Conservation (phyloP, 805 yeast species). For the Teunomyces pallodes region DNA sequence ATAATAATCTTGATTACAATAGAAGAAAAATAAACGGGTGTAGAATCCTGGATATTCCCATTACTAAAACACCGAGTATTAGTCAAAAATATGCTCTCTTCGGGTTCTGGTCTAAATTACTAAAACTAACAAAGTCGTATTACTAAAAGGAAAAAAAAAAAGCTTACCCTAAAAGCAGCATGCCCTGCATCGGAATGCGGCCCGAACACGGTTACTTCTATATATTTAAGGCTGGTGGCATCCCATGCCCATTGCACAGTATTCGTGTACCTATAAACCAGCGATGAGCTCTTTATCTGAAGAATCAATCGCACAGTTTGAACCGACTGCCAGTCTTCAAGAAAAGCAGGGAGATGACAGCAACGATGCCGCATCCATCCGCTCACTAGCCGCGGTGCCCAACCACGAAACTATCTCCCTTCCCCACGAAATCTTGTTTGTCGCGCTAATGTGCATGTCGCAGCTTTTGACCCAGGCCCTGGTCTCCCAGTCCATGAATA, state of each 20-base stretch:
- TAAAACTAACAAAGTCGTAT: background rate
- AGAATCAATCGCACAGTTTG: background rate
- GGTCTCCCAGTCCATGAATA: conserved; percentile 26
- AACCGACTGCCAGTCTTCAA: background rate
- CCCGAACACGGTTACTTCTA: background rate
- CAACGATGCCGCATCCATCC: background rate
- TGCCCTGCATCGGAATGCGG: background rate
- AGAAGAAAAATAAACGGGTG: no score
- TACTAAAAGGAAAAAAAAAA: background rate
- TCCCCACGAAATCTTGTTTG: conserved; percentile 20
- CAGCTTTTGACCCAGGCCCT: conserved; percentile 31
- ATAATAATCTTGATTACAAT: no score
- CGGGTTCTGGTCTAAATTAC: no score
- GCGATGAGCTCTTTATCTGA: background rate
- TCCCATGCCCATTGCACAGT: background rate
- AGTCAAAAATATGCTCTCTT: no score
- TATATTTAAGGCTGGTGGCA: background rate
- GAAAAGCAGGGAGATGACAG: no score
- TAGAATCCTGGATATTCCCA: no score
- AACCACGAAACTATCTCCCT: conserved; percentile 21
- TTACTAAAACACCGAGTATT: no score
- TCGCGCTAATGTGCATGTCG: conserved; percentile 23
- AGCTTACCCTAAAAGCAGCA: background rate
- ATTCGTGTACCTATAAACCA: no score
- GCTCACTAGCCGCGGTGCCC: background rate